Evolutionary conservation across 164 flowering plant genomes (phyloP), one percentile per base, ranked within the genome.

Genomic region (Nymphaea thermarum): DNA sequence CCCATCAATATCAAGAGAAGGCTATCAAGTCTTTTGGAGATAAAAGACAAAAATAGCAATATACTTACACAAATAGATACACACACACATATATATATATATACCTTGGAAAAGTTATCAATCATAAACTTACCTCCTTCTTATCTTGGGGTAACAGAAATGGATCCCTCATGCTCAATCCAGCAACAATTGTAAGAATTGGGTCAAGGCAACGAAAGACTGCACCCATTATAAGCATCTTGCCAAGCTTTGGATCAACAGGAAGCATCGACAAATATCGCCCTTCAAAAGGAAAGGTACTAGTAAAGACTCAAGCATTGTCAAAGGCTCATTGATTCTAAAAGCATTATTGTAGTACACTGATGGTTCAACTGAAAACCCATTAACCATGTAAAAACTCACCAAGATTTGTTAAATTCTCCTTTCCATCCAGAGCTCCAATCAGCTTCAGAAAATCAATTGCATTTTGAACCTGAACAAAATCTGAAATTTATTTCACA

Each of bases 171-270:
- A 91, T 93, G 77, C 99, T 94, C 41, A 94, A 87, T 55, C 95
- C 99, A 62, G 99, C 85, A 44, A 90, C 97, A 65, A 94, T 82
- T 2, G 97, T 91, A 68, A 94, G 84, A 65, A 94, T 72, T 63
- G 99, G 99, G 78, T 94, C 99, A 81, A 89, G 89, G 79, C 99
- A 94, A 51, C 84, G 85, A 71, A 91, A 91, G 61, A 91, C 80
- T 41, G 98, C 87, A 68, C 96, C 99, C 96, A 94, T 91, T 25
- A 94, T 82, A 61, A 94, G 84, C 99, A 91, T 94, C 82, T 94
- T 94, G 67, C 99, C 99, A 3, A 94, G 87, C 79, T 94, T 94
- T 47, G 98, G 99, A 83, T 94, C 99, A 53, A 94, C 91, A 16
- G 99, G 98, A 71, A 94, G 98, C 77, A 91, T 82, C 66, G 99